These are phyloP conservation scores for Epichloe brachyelytri DNA, from an alignment of 2,329 filamentous ascomycete genomes.

Conservation along the genomic window DNA sequence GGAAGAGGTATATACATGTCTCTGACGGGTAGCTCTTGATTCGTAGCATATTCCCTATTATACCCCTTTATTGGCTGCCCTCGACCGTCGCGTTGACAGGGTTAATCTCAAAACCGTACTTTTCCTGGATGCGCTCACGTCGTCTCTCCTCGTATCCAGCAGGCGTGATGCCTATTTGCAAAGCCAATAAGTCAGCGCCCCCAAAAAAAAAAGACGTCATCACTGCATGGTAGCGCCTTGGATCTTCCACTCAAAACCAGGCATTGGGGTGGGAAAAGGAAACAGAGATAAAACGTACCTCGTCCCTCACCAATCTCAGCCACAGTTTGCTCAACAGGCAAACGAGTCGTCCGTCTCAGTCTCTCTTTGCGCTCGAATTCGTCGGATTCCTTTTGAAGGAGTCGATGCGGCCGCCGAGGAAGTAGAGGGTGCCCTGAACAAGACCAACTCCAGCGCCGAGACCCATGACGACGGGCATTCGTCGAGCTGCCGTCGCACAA, in stretches of 20 bases:
- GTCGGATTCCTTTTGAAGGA: slow-evolving; percentile 43
- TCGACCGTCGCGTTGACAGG: slow-evolving; percentile 43
- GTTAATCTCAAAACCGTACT: slow-evolving; percentile 76
- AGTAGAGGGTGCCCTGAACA: slow-evolving; percentile 51
- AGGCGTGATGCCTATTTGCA: slow-evolving; percentile 56
- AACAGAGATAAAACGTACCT: slow-evolving; percentile 39
- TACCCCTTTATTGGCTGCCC: slow-evolving; percentile 22
- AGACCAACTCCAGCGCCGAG: slow-evolving; percentile 46
- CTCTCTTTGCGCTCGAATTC: slow-evolving; percentile 68
- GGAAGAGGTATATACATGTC: slow-evolving; percentile 25
- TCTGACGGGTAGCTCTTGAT: background rate
- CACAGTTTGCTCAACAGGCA: slow-evolving; percentile 67
- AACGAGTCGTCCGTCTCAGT: slow-evolving; percentile 59
- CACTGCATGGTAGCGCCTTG: background rate
- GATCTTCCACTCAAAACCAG: background rate
- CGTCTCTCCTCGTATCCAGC: slow-evolving; percentile 78
- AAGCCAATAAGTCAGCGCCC: background rate
- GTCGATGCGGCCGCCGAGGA: slow-evolving; percentile 48
- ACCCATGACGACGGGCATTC: slow-evolving; percentile 58
- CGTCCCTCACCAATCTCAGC: slow-evolving; percentile 74
- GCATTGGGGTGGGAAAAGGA: background rate
- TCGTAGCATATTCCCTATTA: background rate
- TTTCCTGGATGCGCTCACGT: slow-evolving; percentile 67
- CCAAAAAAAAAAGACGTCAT: background rate
- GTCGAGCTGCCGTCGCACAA: slow-evolving; percentile 20